Evolutionary conservation across 495 filamentous ascomycete genomes (phyloP).

Genomic region (Hypoxylon intermedium): DNA sequence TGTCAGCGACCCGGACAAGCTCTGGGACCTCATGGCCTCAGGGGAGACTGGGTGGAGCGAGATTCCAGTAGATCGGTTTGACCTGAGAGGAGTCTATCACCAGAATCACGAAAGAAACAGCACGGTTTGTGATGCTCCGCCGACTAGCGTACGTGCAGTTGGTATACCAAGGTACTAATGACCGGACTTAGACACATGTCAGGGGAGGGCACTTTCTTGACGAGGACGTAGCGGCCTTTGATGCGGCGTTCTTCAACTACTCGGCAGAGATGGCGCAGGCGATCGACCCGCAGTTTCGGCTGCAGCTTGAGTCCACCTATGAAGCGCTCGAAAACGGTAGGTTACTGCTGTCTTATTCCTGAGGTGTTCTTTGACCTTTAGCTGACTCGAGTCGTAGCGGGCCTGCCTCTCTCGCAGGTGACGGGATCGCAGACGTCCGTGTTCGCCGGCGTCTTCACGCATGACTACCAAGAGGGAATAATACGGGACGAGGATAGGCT

Average conservation of each 20-base stretch:
- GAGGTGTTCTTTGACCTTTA: too few species aligned
- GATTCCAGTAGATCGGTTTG: conserved; percentile 53
- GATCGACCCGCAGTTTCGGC: conserved; percentile 60
- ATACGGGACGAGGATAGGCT: conserved; percentile 53
- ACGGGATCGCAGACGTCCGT: conserved; percentile 58
- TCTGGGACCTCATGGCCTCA: conserved; percentile 59
- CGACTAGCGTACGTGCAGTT: too few species aligned
- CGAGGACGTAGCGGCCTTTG: conserved; percentile 43
- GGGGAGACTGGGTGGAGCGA: conserved; percentile 46
- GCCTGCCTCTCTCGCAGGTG: conserved; percentile 48
- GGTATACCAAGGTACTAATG: too few species aligned
- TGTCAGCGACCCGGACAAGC: conserved; percentile 48
- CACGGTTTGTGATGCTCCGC: conserved; percentile 9
- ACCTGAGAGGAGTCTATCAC: conserved; percentile 49
- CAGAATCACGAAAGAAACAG: conserved; percentile 15
- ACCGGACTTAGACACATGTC: background rate
- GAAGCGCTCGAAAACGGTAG: conserved; percentile 51
- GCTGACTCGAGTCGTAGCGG: conserved; percentile 33
- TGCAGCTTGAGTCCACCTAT: conserved; percentile 49
- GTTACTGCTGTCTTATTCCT: background rate
- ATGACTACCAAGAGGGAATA: conserved; percentile 56
- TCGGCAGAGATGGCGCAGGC: conserved; percentile 49
- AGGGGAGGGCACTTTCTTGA: conserved; percentile 26
- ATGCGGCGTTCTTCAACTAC: conserved; percentile 62
- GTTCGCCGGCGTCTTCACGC: conserved; percentile 55